Percentiles rank a stretch among this genome's conserved stretches.
These are phyloP conservation scores for Candida awuae DNA, from an alignment of 805 yeast genomes.

Conservation along the genomic window DNA sequence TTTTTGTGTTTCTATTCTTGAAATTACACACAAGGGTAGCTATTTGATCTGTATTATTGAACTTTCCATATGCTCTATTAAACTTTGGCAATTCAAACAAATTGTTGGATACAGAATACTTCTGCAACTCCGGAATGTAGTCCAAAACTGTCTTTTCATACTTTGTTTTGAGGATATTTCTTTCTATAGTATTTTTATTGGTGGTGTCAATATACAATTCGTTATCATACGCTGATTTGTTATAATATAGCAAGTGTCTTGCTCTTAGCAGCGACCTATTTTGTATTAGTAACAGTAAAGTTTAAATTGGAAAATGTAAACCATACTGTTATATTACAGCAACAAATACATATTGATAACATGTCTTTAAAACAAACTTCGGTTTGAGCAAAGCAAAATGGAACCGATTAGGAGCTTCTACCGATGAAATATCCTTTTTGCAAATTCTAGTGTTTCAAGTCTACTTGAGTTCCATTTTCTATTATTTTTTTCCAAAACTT, in stretches of 20 bases:
- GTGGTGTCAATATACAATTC: conserved; percentile 17
- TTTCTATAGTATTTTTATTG: background rate
- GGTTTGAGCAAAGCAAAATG: too few relatives aligned
- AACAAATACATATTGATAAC: too few relatives aligned
- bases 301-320: too few relatives aligned
- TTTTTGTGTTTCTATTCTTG: background rate
- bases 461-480: too few relatives aligned
- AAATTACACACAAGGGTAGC: background rate
- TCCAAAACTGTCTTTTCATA: conserved; percentile 7
- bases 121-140: conserved; percentile 8
- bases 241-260: conserved; percentile 35
- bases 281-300: conserved; percentile 9
- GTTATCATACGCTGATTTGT: conserved; percentile 18
- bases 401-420: too few relatives aligned
- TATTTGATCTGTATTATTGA: background rate
- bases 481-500: too few relatives aligned
- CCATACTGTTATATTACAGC: too few relatives aligned
- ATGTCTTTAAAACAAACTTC: too few relatives aligned
- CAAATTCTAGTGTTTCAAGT: too few relatives aligned
- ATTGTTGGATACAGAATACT: conserved; percentile 5
- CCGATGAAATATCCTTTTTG: too few relatives aligned
- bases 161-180: background rate
- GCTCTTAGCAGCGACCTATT: conserved; percentile 70
- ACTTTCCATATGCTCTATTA: background rate
- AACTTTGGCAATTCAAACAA: conserved; percentile 8